Conservation (phyloP, 768 basidiomycete genomes). For the Hysterangium stoloniferum region DNA sequence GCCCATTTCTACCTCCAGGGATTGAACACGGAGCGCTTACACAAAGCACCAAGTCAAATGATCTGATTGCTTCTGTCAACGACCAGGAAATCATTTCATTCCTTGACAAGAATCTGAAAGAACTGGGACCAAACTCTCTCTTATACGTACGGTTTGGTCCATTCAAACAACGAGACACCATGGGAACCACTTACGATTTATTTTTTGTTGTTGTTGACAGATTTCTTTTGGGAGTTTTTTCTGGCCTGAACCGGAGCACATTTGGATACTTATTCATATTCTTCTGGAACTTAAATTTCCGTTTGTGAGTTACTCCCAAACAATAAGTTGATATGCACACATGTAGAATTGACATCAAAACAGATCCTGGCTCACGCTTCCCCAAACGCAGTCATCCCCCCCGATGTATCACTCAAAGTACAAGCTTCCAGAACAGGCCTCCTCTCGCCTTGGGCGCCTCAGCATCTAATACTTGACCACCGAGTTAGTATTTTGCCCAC, state of each 20-base stretch:
- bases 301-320: conserved; percentile 17
- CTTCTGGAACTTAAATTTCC: conserved; percentile 18
- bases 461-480: conserved; percentile 20
- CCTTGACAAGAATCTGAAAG: conserved; percentile 13
- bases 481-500: conserved; percentile 14
- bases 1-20: conserved; percentile 13
- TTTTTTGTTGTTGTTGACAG: conserved; percentile 4
- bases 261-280: conserved; percentile 17
- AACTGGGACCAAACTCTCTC: conserved; percentile 15
- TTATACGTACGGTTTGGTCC: conserved; percentile 21
- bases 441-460: conserved; percentile 20
- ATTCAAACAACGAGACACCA: not conserved
- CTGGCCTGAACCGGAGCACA: conserved; percentile 16
- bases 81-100: conserved; percentile 12
- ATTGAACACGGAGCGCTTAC: not conserved
- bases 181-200: not conserved
- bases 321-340: not conserved
- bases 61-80: conserved; percentile 12
- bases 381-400: conserved; percentile 13
- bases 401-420: conserved; percentile 14
- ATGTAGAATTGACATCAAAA: not conserved
- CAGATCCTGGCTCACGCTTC: conserved; percentile 19
- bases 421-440: conserved; percentile 15
- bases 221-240: conserved; percentile 20
- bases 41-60: not conserved